Evolutionary conservation across 2,329 filamentous ascomycete species (phyloP), one percentile per base, ranked within the genome.

Genomic region (Fonsecaea pedrosoi): DNA sequence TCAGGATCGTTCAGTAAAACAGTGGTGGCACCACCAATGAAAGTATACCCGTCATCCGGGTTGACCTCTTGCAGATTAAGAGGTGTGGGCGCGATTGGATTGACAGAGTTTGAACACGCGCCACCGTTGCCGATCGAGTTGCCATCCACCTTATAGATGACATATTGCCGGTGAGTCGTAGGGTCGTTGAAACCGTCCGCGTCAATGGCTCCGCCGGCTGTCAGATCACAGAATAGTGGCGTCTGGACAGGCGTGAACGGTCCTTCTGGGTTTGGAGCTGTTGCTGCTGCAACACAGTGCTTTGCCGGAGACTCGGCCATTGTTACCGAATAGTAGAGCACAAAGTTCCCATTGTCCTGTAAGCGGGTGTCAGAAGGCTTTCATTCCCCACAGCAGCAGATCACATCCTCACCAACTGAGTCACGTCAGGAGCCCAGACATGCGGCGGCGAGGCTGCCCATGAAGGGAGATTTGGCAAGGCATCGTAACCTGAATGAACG

Each of bases 91-190:
- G 75, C 72, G 1, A 77, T 65, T 0, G 78, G 78, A 1, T 72
- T 68, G 21, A 76, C 63, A 69, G 82, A 84, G 66, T 82, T 80
- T 55, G 78, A 78, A 73, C 83, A 84, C 64, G 78, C 75, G 0
- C 82, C 83, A 45, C 82, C 81, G 65, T 79, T 71, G 18, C 81
- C 80, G 30, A 84, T 75, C 64, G 79, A 80, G 76, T 89, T 90
- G 45, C 88, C 87, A 75, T 91, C 88, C n/a, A 90, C 79, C 75
- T 90, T 91, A 79, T 88, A 90, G 15, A 85, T 77, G 4, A 90
- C 80, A 73, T 89, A 90, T 5, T 83, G 82, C 34, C 75, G 81
- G 30, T 84, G 85, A 53, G 83, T 81, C 25, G 37, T n/a, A 9
- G 75, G 74, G 72, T 90, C 88, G 9, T 77, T 72, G 76, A 89